phyloP scores from a whole-genome alignment of 768 basidiomycete genomes.

The Rhizopogon vinicolor region DNA sequence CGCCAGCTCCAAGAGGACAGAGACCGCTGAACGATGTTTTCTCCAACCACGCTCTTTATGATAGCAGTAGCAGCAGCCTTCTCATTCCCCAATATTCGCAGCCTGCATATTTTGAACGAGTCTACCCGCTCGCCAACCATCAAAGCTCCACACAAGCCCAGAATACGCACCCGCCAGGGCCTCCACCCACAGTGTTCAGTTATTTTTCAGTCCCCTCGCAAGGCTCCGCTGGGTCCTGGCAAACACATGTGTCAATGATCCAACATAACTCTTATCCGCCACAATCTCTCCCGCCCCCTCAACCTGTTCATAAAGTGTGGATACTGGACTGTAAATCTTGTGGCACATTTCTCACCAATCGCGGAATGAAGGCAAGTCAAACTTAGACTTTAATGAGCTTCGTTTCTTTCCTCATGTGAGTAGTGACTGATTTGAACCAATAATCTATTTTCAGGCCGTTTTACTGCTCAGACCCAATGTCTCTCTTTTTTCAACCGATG shows the following conservation, averaged over 20 bases:
- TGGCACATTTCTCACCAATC: conserved; percentile 70
- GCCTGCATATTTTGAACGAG: conserved; percentile 13
- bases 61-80: conserved; percentile 4
- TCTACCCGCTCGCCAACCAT: conserved; percentile 3
- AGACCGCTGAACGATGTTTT: conserved; percentile 11
- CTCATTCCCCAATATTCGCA: conserved; percentile 7
- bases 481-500: conserved; percentile 80
- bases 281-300: conserved; percentile 34
- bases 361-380: conserved; percentile 73
- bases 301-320: conserved; percentile 70
- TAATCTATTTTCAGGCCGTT: conserved; percentile 53
- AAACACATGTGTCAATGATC: conserved; percentile 28
- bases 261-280: conserved; percentile 39
- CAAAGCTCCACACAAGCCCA: conserved; percentile 8
- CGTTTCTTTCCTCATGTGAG: conserved; percentile 1
- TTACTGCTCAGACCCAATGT: conserved; percentile 78
- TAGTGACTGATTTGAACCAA: not conserved
- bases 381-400: not conserved
- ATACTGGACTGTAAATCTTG: conserved; percentile 76
- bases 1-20: conserved; percentile 11
- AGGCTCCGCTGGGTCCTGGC: conserved; percentile 22
- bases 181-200: conserved; percentile 18
- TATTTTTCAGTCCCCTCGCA: conserved; percentile 20
- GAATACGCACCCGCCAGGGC: not conserved
- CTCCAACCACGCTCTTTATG: conserved; percentile 22